Percentiles rank a stretch among this genome's conserved stretches.
These are phyloP conservation scores for Lipomyces yamadae DNA, from an alignment of 805 yeast genomes.

Conservation along the genomic window DNA sequence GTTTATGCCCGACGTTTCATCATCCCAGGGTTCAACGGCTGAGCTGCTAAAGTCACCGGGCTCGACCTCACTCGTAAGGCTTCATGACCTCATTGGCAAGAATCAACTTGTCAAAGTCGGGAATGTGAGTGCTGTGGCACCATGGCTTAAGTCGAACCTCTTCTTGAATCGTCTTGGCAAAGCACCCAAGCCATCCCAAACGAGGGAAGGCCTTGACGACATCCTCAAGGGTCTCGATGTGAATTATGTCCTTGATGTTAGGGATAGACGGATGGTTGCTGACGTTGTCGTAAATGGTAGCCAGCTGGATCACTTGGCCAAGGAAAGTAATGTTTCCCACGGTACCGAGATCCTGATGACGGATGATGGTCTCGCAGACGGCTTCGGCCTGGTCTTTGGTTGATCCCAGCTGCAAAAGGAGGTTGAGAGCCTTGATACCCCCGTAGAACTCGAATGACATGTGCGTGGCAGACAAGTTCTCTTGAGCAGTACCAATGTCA, in stretches of 20 bases:
- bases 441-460: slow-evolving; percentile 41
- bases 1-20: no score
- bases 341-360: slow-evolving; percentile 39
- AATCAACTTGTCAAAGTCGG: slow-evolving; percentile 10
- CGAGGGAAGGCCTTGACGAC: slow-evolving; percentile 36
- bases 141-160: slow-evolving; percentile 39
- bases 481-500: slow-evolving; percentile 39
- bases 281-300: slow-evolving; percentile 34
- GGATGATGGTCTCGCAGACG: slow-evolving; percentile 38
- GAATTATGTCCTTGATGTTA: slow-evolving; percentile 17
- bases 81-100: no score
- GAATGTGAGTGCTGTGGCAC: slow-evolving; percentile 37
- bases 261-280: slow-evolving; percentile 14
- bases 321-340: slow-evolving; percentile 36
- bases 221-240: slow-evolving; percentile 33
- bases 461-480: slow-evolving; percentile 33
- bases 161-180: slow-evolving; percentile 31
- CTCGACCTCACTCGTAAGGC: no score
- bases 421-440: slow-evolving; percentile 36
- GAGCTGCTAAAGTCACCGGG: no score
- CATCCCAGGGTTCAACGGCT: no score
- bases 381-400: slow-evolving; percentile 38
- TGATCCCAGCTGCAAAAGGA: slow-evolving; percentile 23
- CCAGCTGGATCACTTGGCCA: slow-evolving; percentile 37
- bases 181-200: slow-evolving; percentile 38